Evolutionary conservation across 441 rosid genomes (phyloP), one percentile per base, ranked within the genome.

Genomic region (Rhodomyrtus psidioides): DNA sequence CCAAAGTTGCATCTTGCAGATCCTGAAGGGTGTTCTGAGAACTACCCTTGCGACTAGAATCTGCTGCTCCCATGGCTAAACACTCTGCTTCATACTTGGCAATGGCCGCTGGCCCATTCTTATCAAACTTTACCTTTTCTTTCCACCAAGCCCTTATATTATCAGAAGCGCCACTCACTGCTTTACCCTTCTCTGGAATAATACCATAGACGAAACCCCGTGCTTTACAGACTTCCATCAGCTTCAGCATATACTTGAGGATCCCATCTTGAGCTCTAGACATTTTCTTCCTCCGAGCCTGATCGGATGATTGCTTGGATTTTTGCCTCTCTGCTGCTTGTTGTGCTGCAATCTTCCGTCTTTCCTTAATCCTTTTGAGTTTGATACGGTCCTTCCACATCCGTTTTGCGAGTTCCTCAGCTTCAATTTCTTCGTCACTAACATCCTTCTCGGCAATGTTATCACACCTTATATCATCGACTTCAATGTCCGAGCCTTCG

Each of bases 121-220:
- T 97, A 87, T 97, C 99, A 81, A 97, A 97, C 93, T 95, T 96
- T 76, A 97, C 99, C 93, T 96, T 96, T 91, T 97, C 99, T 85
- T 97, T 97, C 99, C 99, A 97, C 99, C 99, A 97, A 88, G 99
- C 99, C 92, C 99, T 91, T 82, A 96, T 91, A 79, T 97, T 97
- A 79, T 97, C 99, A 24, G 99, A 97, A 27, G 99, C 88, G 87
- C 99, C 99, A 51, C 99, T 93, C 53, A 97, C 98, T 0, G 99
- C 95, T 87, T 97, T 97, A 23, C 99, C 99, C 92, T 95, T 97
- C 88, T 97, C 98, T 0, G 99, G 99, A 89, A 97, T 97, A 24
- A 97, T 97, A 81, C 99, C 99, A 16, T 97, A 97, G 24, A 97
- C 99, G 86, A 97, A 97, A 34, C 99, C 99, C 1, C 97, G 97